These are phyloP conservation scores for Rhododendron ferrugineum DNA, from an alignment of 148 eudicot species.

Conservation along the genomic window DNA sequence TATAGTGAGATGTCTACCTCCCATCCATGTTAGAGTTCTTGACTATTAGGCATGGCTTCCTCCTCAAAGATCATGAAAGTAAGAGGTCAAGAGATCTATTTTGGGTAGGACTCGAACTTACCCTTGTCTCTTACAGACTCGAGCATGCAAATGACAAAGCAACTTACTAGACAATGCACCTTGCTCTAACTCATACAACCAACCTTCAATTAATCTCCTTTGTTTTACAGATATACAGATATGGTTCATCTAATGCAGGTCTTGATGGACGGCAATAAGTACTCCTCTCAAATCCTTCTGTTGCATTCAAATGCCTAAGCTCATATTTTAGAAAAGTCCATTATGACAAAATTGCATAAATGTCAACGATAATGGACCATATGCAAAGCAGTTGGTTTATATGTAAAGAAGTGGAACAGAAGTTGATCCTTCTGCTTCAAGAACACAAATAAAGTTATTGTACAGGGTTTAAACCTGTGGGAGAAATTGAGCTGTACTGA, in stretches of 20 bases:
- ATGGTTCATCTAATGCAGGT: not conserved
- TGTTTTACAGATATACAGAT: not conserved
- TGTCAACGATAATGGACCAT: not conserved
- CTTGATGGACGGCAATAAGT: not conserved
- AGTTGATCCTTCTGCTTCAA: not conserved
- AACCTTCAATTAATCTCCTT: not conserved
- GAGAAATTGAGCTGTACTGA: constrained; percentile 54
- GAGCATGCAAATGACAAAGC: not conserved
- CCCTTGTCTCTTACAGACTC: not conserved
- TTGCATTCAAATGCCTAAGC: not conserved
- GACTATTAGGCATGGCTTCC: not conserved
- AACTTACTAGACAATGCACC: not conserved
- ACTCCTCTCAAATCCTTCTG: not conserved
- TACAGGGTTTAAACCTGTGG: constrained; percentile 44
- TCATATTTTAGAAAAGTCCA: not conserved
- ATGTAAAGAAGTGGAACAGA: not conserved
- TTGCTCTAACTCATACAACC: not conserved
- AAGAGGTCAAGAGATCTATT: not conserved
- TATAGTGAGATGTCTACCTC: not conserved
- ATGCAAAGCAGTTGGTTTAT: not conserved
- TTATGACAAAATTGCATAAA: not conserved
- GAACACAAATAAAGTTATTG: constrained; percentile 9
- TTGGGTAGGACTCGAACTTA: not conserved
- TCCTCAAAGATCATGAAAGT: not conserved
- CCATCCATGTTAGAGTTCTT: not conserved